Evolutionary conservation across 768 basidiomycete genomes (phyloP).

Genomic region (Boletus vermiculosoides): DNA sequence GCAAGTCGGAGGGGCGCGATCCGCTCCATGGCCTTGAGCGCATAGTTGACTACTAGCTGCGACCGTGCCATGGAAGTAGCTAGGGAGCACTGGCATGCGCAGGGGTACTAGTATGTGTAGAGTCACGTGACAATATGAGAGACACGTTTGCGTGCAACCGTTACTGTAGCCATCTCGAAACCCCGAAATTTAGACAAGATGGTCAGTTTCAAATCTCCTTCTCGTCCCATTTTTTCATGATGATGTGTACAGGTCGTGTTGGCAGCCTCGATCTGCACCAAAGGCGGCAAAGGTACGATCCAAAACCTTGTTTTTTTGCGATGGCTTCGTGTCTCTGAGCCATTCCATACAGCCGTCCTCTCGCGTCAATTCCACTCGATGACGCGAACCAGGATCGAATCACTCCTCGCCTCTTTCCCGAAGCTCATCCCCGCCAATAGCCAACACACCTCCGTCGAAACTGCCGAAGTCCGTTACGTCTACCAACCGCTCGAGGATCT

Average conservation of each 20-base stretch:
- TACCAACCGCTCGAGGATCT: slow-evolving; percentile 96
- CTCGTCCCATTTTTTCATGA: slow-evolving; percentile 2
- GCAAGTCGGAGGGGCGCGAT: slow-evolving; percentile 87
- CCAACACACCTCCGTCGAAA: slow-evolving; percentile 97
- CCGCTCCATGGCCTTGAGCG: slow-evolving; percentile 70
- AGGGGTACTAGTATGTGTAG: too few relatives aligned
- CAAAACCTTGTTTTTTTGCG: background rate
- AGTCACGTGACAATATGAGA: slow-evolving; percentile 18
- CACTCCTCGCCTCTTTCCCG: slow-evolving; percentile 93
- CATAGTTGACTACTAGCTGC: slow-evolving; percentile 38
- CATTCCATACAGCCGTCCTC: slow-evolving; percentile 66
- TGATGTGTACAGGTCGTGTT: slow-evolving; percentile 68
- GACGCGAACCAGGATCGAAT: slow-evolving; percentile 89
- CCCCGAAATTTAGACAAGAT: slow-evolving; percentile 11
- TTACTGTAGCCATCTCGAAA: background rate
- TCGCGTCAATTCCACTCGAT: slow-evolving; percentile 96
- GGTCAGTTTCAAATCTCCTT: slow-evolving; percentile 13
- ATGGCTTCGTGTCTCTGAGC: background rate
- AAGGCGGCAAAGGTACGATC: slow-evolving; percentile 81
- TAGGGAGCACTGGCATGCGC: too few relatives aligned
- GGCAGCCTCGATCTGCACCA: slow-evolving; percentile 93
- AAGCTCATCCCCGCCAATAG: slow-evolving; percentile 94
- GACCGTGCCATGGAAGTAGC: slow-evolving; percentile 9
- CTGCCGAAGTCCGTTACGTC: slow-evolving; percentile 91
- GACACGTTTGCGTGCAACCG: slow-evolving; percentile 16